Evolutionary conservation across 441 rosid genomes (phyloP).

Genomic region (Eruca vesicaria): DNA sequence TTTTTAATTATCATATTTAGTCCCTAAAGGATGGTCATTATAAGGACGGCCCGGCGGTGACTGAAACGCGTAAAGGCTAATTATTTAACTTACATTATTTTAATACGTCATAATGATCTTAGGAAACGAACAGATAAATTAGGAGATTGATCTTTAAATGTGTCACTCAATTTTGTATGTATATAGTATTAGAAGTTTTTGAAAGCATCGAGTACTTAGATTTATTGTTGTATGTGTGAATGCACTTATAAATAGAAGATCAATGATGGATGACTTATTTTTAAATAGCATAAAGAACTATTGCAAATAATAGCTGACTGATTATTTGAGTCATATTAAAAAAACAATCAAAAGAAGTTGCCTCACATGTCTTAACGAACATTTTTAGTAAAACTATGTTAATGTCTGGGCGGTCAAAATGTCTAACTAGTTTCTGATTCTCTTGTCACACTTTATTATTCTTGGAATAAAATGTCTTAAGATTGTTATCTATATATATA

Average conservation of each 20-base stretch:
- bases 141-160: not conserved
- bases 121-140: slow-evolving; percentile 1
- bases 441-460: slow-evolving; percentile 18
- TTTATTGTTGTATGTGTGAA: slow-evolving; percentile 25
- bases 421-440: slow-evolving; percentile 15
- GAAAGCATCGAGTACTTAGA: slow-evolving; percentile 15
- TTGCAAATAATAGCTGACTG: slow-evolving; percentile 14
- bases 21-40: slow-evolving; percentile 22
- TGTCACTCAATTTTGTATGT: not conserved
- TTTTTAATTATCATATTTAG: slow-evolving; percentile 17
- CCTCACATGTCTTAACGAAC: slow-evolving; percentile 32
- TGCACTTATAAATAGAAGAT: not conserved
- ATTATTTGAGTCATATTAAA: slow-evolving; percentile 19
- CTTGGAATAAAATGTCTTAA: not conserved
- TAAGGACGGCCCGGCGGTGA: slow-evolving; percentile 44
- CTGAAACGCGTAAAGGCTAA: slow-evolving; percentile 45
- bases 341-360: slow-evolving; percentile 15
- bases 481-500: slow-evolving; percentile 27
- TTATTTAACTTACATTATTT: slow-evolving; percentile 17
- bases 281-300: not conserved
- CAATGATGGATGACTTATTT: slow-evolving; percentile 23
- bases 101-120: not conserved
- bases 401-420: slow-evolving; percentile 22
- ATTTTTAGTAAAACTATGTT: slow-evolving; percentile 18
- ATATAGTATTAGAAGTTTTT: not conserved